phyloP scores from a whole-genome alignment of 2,329 filamentous ascomycete species.

The Beauveria sp. region DNA sequence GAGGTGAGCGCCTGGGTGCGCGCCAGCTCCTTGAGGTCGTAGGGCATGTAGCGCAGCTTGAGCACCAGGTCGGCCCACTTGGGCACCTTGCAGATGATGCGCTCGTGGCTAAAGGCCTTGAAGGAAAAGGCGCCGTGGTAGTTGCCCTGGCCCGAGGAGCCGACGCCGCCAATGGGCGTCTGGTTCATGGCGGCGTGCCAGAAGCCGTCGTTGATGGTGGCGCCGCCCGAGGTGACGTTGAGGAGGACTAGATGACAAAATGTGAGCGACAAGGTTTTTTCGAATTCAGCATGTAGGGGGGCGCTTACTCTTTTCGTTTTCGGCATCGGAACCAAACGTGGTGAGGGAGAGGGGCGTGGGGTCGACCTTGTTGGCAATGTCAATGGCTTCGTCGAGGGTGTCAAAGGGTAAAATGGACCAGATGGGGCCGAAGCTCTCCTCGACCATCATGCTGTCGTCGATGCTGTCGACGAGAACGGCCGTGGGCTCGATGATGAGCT shows the following conservation, averaged over 20 bases:
- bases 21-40: slow-evolving; percentile 38
- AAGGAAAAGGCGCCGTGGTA: slow-evolving; percentile 74
- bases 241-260: slow-evolving; percentile 42
- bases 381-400: slow-evolving; percentile 77
- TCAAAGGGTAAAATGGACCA: slow-evolving; percentile 75
- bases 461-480: slow-evolving; percentile 73
- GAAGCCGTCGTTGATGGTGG: slow-evolving; percentile 57
- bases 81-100: slow-evolving; percentile 53
- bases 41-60: slow-evolving; percentile 61
- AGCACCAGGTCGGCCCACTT: slow-evolving; percentile 61
- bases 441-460: slow-evolving; percentile 65
- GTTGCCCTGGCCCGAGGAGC: slow-evolving; percentile 65
- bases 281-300: neutral
- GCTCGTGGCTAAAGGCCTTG: slow-evolving; percentile 58
- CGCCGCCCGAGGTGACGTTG: slow-evolving; percentile 60
- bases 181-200: slow-evolving; percentile 65
- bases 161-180: slow-evolving; percentile 76
- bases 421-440: slow-evolving; percentile 92
- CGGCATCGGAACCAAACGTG: slow-evolving; percentile 73
- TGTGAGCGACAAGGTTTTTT: neutral
- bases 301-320: slow-evolving; percentile 62
- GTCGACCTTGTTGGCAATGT: slow-evolving; percentile 71
- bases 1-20: slow-evolving; percentile 35
- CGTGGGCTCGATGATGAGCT: slow-evolving; percentile 85
- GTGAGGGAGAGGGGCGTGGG: slow-evolving; percentile 78